Evolutionary conservation across 805 yeast genomes (phyloP).

Genomic region (Pichia exigua): DNA sequence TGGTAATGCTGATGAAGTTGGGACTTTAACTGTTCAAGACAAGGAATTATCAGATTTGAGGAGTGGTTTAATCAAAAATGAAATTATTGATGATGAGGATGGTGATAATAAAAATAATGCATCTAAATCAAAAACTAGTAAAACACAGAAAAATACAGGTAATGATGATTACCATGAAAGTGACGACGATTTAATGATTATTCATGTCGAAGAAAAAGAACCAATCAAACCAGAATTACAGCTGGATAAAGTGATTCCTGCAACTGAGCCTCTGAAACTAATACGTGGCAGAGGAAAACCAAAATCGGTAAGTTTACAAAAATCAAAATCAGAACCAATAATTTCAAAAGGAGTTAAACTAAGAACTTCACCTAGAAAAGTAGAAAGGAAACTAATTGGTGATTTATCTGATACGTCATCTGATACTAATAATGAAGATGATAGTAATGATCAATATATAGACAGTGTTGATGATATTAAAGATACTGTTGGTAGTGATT

Average conservation of each 20-base stretch:
- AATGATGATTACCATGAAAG: not conserved
- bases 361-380: not conserved
- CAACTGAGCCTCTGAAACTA: not conserved
- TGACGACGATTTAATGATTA: constrained; percentile 12
- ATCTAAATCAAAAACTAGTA: not conserved
- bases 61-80: not conserved
- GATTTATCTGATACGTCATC: not conserved
- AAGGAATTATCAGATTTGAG: not conserved
- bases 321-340: constrained; percentile 8
- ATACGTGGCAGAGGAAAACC: not conserved
- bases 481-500: not conserved
- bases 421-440: not conserved
- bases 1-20: constrained; percentile 20
- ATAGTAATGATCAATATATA: not conserved
- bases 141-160: not conserved
- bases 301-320: not conserved
- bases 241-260: not conserved
- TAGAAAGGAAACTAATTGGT: not conserved
- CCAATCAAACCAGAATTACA: constrained; percentile 1
- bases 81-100: not conserved
- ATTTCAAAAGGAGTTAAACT: not conserved
- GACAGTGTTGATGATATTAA: not conserved
- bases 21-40: constrained; percentile 9
- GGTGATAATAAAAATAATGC: not conserved
- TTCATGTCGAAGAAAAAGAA: constrained; percentile 6